Percentiles rank a stretch among this genome's conserved stretches.
Evolutionary conservation across 495 filamentous ascomycete species (phyloP).

Genomic region (Halenospora varia): DNA sequence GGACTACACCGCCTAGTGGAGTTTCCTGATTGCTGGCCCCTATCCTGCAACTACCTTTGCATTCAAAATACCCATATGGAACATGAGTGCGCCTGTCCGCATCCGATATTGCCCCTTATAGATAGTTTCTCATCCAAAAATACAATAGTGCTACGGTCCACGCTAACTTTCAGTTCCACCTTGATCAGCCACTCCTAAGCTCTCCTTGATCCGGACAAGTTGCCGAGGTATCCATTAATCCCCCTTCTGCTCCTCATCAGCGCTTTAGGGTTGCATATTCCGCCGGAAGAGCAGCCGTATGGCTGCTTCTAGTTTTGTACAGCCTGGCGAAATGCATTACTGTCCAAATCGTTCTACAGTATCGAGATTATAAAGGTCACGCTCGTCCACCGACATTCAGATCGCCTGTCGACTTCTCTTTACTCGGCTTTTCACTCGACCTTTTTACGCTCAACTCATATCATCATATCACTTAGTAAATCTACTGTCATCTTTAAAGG

Average conservation of each 20-base stretch:
- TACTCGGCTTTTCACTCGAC: background rate
- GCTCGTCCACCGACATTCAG: background rate
- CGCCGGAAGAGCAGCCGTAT: background rate
- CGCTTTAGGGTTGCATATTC: background rate
- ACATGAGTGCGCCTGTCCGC: background rate
- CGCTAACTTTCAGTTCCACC: background rate
- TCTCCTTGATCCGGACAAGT: background rate
- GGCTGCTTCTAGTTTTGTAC: background rate
- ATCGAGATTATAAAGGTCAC: background rate
- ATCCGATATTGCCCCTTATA: background rate
- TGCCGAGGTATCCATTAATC: background rate
- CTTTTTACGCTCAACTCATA: conserved; percentile 1
- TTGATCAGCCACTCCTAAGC: background rate
- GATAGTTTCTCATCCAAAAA: background rate
- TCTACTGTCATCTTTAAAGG: background rate
- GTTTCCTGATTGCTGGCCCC: background rate
- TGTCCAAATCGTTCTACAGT: background rate
- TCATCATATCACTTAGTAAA: background rate
- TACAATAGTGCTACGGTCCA: background rate
- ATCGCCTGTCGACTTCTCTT: background rate
- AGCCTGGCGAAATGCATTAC: background rate
- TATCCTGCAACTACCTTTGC: background rate
- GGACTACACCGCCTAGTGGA: background rate
- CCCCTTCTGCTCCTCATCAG: background rate
- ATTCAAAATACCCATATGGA: background rate